Base-by-base conservation (phyloP, 495 filamentous ascomycete species). In the Lepraria neglecta region DNA sequence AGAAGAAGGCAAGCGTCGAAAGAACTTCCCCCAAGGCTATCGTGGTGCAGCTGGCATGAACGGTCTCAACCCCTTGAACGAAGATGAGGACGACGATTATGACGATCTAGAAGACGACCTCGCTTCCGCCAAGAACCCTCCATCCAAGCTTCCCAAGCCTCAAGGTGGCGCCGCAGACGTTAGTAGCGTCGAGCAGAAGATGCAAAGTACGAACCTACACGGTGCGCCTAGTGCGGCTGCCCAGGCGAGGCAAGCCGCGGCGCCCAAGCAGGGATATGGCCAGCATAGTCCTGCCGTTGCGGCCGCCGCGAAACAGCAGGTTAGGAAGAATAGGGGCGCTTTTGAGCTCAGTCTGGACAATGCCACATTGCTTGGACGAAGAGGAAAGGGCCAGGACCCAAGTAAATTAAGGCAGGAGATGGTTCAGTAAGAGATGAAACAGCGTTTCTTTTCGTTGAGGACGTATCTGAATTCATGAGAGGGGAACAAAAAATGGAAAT, bases 301-400 rank as follows among this genome's bases (percentile, higher is more conserved):
- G 12, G 86, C 86, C 24, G 90, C 89, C 6, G 90, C 88, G n/a
- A 85, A 85, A 71, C 82, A 86, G 67, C 85, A 88, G 66, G 88
- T 89, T 12, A 80, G 78, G 19, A 75, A 83, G 45, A 79, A 84
- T 54, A 86, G 84, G 42, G 74, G 76, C 24, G 84, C 87, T 1
- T 98, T 98, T 65, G 94, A 98, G 73, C 80, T 98, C 35, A 96
- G 84, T 70, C 76, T 98, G 17, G 89, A 95, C 61, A 90, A 91
- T 60, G 86, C 95, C 4, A 96, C 91, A 27, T 75, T 98, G 60
- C 75, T 98, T 0, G 91, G 91, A 10, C 81, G 91, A 63, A 79
- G 94, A 64, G 82, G 82, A 4, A 82, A 84, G 70, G 65, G 67
- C 3, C 66, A 68, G 44, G 65, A 69, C 51, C 62, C 50, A 40